A percentile compares a stretch with the other conserved stretches of the same genome.
Evolutionary conservation across 371 early-diverging fungal genomes (phyloP).

Genomic region (Rhizopus delemar): DNA sequence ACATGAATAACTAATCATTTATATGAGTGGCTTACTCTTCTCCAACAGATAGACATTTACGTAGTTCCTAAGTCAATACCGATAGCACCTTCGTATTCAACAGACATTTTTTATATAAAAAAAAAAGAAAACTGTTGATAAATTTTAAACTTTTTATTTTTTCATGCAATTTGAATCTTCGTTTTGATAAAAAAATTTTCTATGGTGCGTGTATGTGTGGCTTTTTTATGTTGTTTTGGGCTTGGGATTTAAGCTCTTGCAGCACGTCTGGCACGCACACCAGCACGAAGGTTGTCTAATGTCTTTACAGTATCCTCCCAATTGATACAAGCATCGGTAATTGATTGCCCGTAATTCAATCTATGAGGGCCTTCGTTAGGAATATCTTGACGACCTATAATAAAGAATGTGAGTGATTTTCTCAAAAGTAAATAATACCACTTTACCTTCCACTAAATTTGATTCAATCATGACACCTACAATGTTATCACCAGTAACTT

Average conservation of each 20-base stretch:
- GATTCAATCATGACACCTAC: constrained; percentile 87
- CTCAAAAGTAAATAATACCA: not conserved
- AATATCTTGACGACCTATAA: constrained; percentile 64
- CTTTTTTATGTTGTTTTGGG: no score
- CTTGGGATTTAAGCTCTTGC: constrained; percentile 23
- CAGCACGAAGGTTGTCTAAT: constrained; percentile 63
- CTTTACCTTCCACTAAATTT: constrained; percentile 66
- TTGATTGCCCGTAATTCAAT: constrained; percentile 70
- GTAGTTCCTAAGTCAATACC: no score
- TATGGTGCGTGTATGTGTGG: no score
- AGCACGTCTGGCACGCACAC: constrained; percentile 66
- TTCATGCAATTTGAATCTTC: no score
- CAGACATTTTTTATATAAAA: no score
- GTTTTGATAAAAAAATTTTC: no score
- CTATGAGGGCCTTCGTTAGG: constrained; percentile 63
- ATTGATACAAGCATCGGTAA: constrained; percentile 81
- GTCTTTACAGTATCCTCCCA: constrained; percentile 77
- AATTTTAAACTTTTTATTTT: no score
- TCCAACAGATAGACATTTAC: no score
- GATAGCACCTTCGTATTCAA: no score
- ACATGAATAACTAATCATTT: constrained; percentile 74
- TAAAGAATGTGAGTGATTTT: not conserved
- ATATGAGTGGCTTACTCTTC: no score
- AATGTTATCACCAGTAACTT: constrained; percentile 61
- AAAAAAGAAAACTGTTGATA: no score